Evolutionary conservation across 2,329 filamentous ascomycete species (phyloP), one percentile per base, ranked within the genome.

Genomic region (Microdochium bolleyi): DNA sequence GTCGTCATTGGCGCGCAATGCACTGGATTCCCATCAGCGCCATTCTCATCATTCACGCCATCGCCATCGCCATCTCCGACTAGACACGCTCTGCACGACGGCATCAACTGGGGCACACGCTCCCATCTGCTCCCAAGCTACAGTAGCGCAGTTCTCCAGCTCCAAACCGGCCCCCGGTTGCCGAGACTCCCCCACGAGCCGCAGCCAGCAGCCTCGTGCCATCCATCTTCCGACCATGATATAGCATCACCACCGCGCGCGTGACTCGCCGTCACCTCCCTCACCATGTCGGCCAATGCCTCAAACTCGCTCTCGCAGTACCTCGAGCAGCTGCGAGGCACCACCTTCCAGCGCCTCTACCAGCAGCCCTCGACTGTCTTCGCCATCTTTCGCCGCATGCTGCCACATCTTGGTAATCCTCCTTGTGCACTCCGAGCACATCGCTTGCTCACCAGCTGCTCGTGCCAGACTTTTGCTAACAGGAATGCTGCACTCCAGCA

Each of bases 311-410:
- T 85, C 54, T 88, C 92, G 67, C 92, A 96, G 67, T 97, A 96
- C 72, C 85, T 97, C 67, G 92, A 97, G 79, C 84, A 86, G 67
- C 85, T 95, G 64, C 89, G 89, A 50, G 90, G 92, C 58, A 90
- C 88, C 44, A 95, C 90, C 34, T 96, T 97, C 70, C 83, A 84
- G 67, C 88, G 89, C 70, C 80, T 99, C 48, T 99, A 99, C 77
- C 88, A 92, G 73, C 92, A 96, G 76, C 94, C 94, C 27, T 95
- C 92, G 44, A 96, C 94, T 1, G 88, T 92, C 37, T 84, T 99
- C 59, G 94, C 94, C 60, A 92, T 99, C 64, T 97, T 97, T 69
- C 84, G 94, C 60, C 92, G 94, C 73, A 96, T 99, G 91, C 81
- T 99, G 54, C 90, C 94, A 54, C 88, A 95, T 65, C 74, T 97